A percentile compares a stretch with the other conserved stretches of the same genome.
phyloP scores from a whole-genome alignment of 75 land plant species.

The Larix kaempferi region DNA sequence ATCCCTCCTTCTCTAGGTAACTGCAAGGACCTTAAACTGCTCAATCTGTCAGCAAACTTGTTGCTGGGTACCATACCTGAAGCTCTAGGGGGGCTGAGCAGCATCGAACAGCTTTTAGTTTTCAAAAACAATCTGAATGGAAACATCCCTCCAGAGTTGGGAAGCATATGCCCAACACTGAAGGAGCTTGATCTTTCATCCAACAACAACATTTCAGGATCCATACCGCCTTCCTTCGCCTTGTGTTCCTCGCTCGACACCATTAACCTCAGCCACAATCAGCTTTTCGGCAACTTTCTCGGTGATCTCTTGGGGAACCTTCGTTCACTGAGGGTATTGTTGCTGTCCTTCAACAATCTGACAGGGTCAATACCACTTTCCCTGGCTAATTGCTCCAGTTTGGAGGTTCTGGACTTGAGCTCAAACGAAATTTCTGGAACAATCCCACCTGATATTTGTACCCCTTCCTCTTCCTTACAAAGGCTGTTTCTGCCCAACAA shows the following conservation, averaged over 20 bases:
- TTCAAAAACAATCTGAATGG: constrained; percentile 57
- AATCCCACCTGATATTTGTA: constrained; percentile 51
- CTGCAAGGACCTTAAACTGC: constrained; percentile 32
- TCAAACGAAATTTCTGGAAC: constrained; percentile 56
- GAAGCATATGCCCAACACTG: constrained; percentile 25
- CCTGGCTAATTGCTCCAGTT: constrained; percentile 25
- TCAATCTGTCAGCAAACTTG: constrained; percentile 47
- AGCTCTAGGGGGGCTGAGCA: constrained; percentile 23
- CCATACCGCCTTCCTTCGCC: constrained; percentile 43
- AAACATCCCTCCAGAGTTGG: constrained; percentile 57
- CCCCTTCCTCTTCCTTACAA: constrained; percentile 24
- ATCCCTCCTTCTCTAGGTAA: constrained; percentile 46
- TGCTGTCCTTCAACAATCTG: constrained; percentile 57
- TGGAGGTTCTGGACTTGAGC: constrained; percentile 54
- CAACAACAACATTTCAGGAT: constrained; percentile 39
- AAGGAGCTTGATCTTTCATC: constrained; percentile 55
- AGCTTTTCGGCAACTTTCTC: constrained; percentile 49
- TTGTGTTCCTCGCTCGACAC: constrained; percentile 36
- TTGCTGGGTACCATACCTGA: constrained; percentile 38
- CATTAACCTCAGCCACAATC: constrained; percentile 46
- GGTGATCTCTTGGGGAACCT: constrained; percentile 29
- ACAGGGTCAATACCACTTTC: constrained; percentile 44
- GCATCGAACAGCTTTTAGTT: constrained; percentile 35
- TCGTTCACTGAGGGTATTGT: constrained; percentile 29
- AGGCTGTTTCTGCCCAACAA: constrained; percentile 52